These are phyloP conservation scores for Gyromitra esculenta DNA, from an alignment of 2,329 filamentous ascomycete species.

Conservation along the genomic window DNA sequence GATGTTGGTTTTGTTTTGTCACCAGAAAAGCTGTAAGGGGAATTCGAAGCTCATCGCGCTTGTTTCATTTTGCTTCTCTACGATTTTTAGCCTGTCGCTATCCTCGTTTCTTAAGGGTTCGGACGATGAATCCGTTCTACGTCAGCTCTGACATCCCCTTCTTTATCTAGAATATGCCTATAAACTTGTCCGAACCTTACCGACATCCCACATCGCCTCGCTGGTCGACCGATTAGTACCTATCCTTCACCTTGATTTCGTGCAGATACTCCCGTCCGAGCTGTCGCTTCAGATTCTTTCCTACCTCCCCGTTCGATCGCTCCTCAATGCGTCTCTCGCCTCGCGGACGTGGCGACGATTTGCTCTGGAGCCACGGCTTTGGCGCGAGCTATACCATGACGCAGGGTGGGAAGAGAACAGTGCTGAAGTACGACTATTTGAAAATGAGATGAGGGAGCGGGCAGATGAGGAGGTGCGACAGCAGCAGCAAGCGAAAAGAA, in stretches of 20 bases:
- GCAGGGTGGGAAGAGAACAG: conserved; percentile 85
- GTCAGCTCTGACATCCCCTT: conserved; percentile 15
- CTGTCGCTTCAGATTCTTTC: conserved; percentile 89
- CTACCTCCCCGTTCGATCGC: conserved; percentile 81
- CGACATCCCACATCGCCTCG: conserved; percentile 79
- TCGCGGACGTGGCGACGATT: conserved; percentile 84
- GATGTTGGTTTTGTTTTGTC: conserved; percentile 17
- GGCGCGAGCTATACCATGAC: conserved; percentile 81
- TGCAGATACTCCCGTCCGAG: conserved; percentile 84
- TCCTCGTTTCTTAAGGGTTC: conserved; percentile 36
- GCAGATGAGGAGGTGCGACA: conserved; percentile 57
- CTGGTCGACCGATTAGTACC: conserved; percentile 84
- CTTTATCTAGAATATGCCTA: conserved; percentile 77
- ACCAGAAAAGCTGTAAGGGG: background rate
- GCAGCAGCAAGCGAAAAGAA: conserved; percentile 59
- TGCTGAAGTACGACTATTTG: conserved; percentile 73
- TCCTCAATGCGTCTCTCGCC: conserved; percentile 80
- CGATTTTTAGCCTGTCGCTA: conserved; percentile 25
- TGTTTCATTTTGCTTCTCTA: conserved; percentile 24
- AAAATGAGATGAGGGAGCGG: conserved; percentile 68
- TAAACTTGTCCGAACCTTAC: conserved; percentile 78
- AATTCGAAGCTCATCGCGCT: background rate
- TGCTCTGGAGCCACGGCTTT: conserved; percentile 83
- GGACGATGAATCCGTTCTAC: conserved; percentile 13
- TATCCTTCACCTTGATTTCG: conserved; percentile 90